A percentile compares a stretch with the other conserved stretches of the same genome.
These are phyloP conservation scores for Microcos paniculata DNA, from an alignment of 345 rosid species.

Conservation along the genomic window DNA sequence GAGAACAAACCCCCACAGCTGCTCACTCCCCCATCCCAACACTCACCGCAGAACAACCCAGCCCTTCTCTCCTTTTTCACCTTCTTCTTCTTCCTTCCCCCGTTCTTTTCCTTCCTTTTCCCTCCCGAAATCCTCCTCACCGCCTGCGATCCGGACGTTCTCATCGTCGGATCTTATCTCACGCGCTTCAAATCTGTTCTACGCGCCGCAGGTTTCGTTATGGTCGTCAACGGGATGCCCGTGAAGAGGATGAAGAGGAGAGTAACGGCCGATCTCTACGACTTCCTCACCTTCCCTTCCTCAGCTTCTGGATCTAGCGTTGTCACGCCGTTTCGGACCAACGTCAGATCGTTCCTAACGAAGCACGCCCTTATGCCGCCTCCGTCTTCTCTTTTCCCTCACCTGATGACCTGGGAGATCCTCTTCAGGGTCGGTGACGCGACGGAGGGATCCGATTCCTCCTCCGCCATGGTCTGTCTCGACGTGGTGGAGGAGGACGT, in stretches of 20 bases:
- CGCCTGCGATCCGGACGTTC: not conserved
- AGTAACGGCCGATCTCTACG: constrained; percentile 64
- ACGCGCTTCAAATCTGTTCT: not conserved
- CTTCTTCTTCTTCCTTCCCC: not conserved
- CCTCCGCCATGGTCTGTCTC: constrained; percentile 37
- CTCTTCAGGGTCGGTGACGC: constrained; percentile 50
- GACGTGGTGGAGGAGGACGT: constrained; percentile 78
- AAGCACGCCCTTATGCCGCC: constrained; percentile 53
- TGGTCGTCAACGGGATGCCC: constrained; percentile 60
- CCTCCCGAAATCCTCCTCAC: too few relatives aligned
- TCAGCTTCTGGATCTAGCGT: constrained; percentile 10
- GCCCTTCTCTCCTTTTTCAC: not conserved
- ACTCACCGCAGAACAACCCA: not conserved
- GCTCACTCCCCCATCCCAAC: constrained; percentile 1
- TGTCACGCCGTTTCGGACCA: constrained; percentile 42
- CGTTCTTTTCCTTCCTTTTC: not conserved
- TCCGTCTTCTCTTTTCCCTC: constrained; percentile 48
- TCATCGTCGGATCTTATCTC: not conserved
- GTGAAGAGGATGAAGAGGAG: constrained; percentile 68
- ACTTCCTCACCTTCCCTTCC: constrained; percentile 54
- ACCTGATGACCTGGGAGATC: constrained; percentile 59
- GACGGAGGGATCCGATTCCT: constrained; percentile 30
- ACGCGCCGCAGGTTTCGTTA: constrained; percentile 13
- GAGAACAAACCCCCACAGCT: not conserved
- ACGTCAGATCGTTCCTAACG: constrained; percentile 40